Evolutionary conservation across 805 yeast genomes (phyloP), one percentile per base, ranked within the genome.

Genomic region (Hanseniaspora clermontiae): DNA sequence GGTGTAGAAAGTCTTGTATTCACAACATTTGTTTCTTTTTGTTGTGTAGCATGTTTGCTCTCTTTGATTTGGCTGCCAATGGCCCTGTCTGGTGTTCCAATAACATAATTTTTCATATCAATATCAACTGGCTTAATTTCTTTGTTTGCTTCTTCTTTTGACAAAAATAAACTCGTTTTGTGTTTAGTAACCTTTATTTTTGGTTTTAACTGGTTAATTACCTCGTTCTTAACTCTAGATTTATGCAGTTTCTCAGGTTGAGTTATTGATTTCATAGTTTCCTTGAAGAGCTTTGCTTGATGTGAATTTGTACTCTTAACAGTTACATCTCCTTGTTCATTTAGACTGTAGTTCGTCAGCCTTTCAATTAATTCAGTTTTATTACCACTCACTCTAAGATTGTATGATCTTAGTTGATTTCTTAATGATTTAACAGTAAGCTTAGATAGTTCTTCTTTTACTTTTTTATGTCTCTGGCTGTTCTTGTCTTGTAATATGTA

Each of bases 331-430:
- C 27, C 29, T 20, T 14, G 8, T 14, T 42, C 15, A 12, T 50
- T 38, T 1, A 43, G 19, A 10, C 14, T 43, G 15, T 32, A 17
- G 29, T 52, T 52, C 3, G 56, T 38, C 9, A 52, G 20, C 34
- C 74, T 65, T 10, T 68, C 63, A 29, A 82, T 72, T 27, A 83
- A 68, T 34, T 83, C 87, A 10, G 75, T 66, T 63, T 83, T 83
- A 51, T 74, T 73, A 14, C 89, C 89, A n/a, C 79, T 69, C 0
- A 81, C 76, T 61, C 77, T 79, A 58, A 83, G 66, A 0, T 86
- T 85, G 59, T 83, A 74, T 57, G 69, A 70, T 57, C 77, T 77
- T 64, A 87, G 81, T 64, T 82, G 87, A 53, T 65, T 66, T 63
- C 78, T 81, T 61, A 83, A 72, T 1, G 78, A 72, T 55, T 77